Base-by-base conservation (phyloP, 345 rosid genomes). In the Stellera chamaejasme region DNA sequence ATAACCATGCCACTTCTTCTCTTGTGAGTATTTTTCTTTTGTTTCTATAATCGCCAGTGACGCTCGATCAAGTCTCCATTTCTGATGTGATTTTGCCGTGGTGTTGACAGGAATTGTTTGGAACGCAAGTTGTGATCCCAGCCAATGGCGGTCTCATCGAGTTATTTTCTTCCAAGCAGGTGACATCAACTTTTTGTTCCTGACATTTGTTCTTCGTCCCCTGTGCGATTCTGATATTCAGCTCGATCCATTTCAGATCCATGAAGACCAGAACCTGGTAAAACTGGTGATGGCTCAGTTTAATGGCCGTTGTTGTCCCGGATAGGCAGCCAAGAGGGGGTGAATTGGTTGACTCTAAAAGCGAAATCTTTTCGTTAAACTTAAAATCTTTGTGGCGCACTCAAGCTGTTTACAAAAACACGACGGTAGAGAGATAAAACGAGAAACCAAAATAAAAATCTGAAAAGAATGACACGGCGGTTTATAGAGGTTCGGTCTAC, bases 121-220 rank as follows among this genome's bases (percentile, higher is more conserved):
- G 79, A 46, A 88, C 98, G 1, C 74, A 64, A 45, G 90, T 85
- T 72, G 51, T 92, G 61, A 73, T 91, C 56, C 96, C 96, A 1
- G 81, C 85, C 9, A 44, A 54, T 19, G 85, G 90, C 48, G 95
- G 98, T 56, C 77, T 88, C 11, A n/a, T 88, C 55, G 98, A 92
- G 90, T 87, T 92, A 16, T 88, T 76, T 70, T 70, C 81, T 55
- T 66, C 74, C 11, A 71, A 58, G 67, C 69, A 72, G 72, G 98
- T 82, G 77, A 82, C 75, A 39, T 50, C 55, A 41, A 50, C 46
- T 53, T 14, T 16, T 9, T 57, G 58, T 45, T 64, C 46, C 12
- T 13, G 27, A 45, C 28, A 9, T 44, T 42, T n/a, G 7, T 1
- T 13, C 48, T 48, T 41, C 15, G 47, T 0, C 39, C 39, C 39